Conservation (phyloP, 345 rosid genomes). For the Odontarrhena argentea region DNA sequence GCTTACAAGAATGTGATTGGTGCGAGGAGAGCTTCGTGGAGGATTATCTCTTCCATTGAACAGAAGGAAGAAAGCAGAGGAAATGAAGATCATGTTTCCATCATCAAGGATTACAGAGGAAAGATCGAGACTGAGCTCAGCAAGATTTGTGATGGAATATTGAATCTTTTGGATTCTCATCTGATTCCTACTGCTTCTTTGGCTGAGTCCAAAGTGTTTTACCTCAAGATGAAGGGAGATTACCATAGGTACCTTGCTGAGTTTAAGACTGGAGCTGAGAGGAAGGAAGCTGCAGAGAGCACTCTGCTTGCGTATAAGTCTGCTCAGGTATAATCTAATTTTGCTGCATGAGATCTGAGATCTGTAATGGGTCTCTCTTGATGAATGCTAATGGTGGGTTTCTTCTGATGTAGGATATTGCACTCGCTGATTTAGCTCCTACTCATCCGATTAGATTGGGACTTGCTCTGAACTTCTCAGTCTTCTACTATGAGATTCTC, state of each 20-base stretch:
- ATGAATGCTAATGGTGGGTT: background rate
- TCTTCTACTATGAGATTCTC: slow-evolving; percentile 96
- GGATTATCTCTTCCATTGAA: slow-evolving; percentile 97
- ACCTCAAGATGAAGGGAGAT: slow-evolving; percentile 98
- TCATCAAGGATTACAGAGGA: slow-evolving; percentile 84
- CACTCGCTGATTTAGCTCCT: slow-evolving; percentile 87
- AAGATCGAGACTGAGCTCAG: slow-evolving; percentile 86
- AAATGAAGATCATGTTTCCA: slow-evolving; percentile 78
- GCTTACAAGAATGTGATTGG: slow-evolving; percentile 99
- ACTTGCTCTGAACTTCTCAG: slow-evolving; percentile 98
- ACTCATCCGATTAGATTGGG: slow-evolving; percentile 98
- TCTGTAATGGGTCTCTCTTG: slow-evolving; percentile 9
- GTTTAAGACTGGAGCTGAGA: slow-evolving; percentile 92
- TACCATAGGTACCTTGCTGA: slow-evolving; percentile 98
- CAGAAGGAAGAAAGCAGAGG: slow-evolving; percentile 98
- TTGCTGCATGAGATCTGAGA: background rate
- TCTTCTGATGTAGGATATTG: slow-evolving; percentile 69
- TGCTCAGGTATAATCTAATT: slow-evolving; percentile 67
- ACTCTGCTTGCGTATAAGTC: slow-evolving; percentile 94
- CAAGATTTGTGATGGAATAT: slow-evolving; percentile 92
- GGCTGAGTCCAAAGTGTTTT: slow-evolving; percentile 96
- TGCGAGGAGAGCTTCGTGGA: slow-evolving; percentile 99
- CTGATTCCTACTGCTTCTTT: slow-evolving; percentile 82
- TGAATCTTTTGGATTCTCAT: slow-evolving; percentile 83
- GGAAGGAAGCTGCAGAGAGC: slow-evolving; percentile 98